Base-by-base conservation (phyloP, 2,329 filamentous ascomycete species). In the Colletotrichum sp. region DNA sequence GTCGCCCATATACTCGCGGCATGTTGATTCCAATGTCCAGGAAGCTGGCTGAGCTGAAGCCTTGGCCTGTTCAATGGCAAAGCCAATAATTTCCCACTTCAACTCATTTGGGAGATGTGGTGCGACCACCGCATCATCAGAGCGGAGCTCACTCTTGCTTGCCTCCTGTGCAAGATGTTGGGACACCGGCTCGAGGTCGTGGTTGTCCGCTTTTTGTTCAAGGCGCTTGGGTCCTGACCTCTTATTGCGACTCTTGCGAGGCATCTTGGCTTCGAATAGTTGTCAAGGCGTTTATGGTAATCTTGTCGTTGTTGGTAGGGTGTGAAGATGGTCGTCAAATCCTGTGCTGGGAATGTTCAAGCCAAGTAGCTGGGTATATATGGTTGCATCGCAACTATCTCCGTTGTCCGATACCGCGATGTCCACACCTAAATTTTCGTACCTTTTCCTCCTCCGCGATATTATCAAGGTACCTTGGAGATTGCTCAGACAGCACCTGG, bases 261-360 rank as follows among this genome's bases (percentile, higher is more conserved):
- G 18, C 39, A 49, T 49, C 9, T 10, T n/a, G 39, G 18, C 18
- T 49, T 49, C 39, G 39, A 12, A 12, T 49, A 10, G 18, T 49
- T n/a, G 18, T n/a, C 0, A 12, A 7, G 39, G 39, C 18, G 39
- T n/a, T 6, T 0, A 6, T 12, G 18, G 18, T 3, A 49, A 12
- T n/a, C 3, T 12, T 49, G 9, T 49, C 0, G 0, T 44, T 18
- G 0, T 49, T 4, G 39, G 39, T 6, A 49, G 18, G 3, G 0
- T n/a, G 39, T n/a, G 3, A 6, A n/a, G 39, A 49, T 49, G 39
- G 39, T n/a, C 39, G 39, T 49, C 9, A 4, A 44, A 12, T 44
- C 18, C 3, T n/a, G 39, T n/a, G 39, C 39, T 44, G 18, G 0
- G 0, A 44, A n/a, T 12, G 5, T 44, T 44, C 39, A n/a, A 12